Base-by-base conservation (phyloP, 768 basidiomycete species). In the Tremella mesenterica region DNA sequence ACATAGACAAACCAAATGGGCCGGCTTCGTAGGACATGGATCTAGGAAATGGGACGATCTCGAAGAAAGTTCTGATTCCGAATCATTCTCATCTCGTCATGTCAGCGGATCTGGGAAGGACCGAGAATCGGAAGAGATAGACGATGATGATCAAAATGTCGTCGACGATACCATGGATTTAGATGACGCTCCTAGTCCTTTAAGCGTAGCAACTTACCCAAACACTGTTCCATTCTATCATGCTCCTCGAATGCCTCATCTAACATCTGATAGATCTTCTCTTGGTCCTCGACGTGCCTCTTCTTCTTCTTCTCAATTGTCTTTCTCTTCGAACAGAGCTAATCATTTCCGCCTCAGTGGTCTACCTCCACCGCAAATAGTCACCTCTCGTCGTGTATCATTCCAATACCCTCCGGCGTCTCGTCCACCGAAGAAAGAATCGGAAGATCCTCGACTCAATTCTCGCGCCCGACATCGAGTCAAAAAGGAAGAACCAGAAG, bases 211-310 rank as follows among this genome's bases (percentile, higher is more conserved):
- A 1, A 70, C 69, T 3, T 70, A 70, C 46, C 69, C 69, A 29
- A 70, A 70, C 29, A 68, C 64, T 12, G 64, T 70, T 14, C 59
- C 67, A 7, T 67, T 67, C 59, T 41, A 55, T 12, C 64, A 69
- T 52, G 58, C 62, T 6, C 65, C 58, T 7, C 48, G 65, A 28
- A 63, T 69, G 21, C 65, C 63, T 12, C 52, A 57, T 45, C n/a
- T 41, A n/a, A 23, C 6, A 5, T 25, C 44, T 9, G 38, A 41
- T 16, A 23, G 18, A 4, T 5, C 48, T n/a, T 45, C 45, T 16
- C 30, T 28, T 34, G 34, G 30, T 33, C 34, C 43, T 14, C 33
- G 33, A 46, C 54, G 10, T 41, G 33, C 56, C 14, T 20, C 47
- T 2, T 41, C 38, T 16, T n/a, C n/a, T 23, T 41, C 38, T 5